Evolutionary conservation across 2,329 filamentous ascomycete genomes (phyloP).

Genomic region (Ascochyta koolunga): DNA sequence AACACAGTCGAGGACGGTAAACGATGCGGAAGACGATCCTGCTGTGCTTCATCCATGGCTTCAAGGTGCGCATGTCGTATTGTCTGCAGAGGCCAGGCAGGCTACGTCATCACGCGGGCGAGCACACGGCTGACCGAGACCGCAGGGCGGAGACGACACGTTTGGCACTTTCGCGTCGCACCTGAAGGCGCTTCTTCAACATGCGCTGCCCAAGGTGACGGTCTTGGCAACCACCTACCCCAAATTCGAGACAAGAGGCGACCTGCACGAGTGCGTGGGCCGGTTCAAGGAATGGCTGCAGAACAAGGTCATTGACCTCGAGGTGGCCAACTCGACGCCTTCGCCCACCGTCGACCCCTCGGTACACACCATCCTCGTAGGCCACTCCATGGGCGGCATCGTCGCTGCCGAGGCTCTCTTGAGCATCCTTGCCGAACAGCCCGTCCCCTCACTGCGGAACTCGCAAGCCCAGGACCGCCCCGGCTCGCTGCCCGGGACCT

Average conservation of each 20-base stretch:
- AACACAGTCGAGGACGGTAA: conserved; percentile 34
- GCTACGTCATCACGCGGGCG: background rate
- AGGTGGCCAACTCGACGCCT: conserved; percentile 79
- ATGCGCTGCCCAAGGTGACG: conserved; percentile 71
- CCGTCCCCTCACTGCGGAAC: conserved; percentile 46
- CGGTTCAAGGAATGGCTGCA: conserved; percentile 83
- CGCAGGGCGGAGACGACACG: conserved; percentile 75
- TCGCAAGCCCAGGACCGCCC: conserved; percentile 34
- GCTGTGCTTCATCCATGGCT: conserved; percentile 85
- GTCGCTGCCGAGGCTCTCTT: conserved; percentile 89
- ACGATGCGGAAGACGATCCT: conserved; percentile 79
- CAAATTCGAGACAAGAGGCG: conserved; percentile 80
- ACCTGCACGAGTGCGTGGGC: conserved; percentile 72
- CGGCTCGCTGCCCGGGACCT: conserved; percentile 51
- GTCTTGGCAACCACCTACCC: conserved; percentile 76
- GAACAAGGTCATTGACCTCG: conserved; percentile 91
- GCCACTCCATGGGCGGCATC: conserved; percentile 89
- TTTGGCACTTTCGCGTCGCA: conserved; percentile 79
- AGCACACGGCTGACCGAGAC: conserved; percentile 17
- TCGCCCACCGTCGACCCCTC: conserved; percentile 87
- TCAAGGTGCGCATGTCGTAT: conserved; percentile 65
- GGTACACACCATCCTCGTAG: conserved; percentile 79
- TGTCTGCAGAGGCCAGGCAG: background rate
- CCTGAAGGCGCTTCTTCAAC: conserved; percentile 67
- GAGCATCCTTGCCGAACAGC: conserved; percentile 67